Evolutionary conservation across 768 basidiomycete species (phyloP).

Genomic region (Asterophora parasitica): DNA sequence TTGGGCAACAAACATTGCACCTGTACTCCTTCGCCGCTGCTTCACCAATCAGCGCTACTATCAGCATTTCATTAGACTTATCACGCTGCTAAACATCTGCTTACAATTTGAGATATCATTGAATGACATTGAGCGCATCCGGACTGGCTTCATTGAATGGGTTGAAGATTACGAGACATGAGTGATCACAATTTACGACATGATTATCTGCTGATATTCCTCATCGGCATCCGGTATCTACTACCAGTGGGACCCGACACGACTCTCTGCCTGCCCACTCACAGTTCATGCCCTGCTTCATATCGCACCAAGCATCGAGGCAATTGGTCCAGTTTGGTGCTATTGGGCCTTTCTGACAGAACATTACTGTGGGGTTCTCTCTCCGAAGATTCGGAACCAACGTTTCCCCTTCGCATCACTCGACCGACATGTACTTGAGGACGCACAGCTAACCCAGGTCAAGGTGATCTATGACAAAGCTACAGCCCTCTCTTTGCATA

Average conservation of each 20-base stretch:
- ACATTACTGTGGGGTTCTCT: constrained; percentile 27
- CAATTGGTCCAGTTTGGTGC: constrained; percentile 31
- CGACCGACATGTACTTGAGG: constrained; percentile 9
- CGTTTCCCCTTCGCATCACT: constrained; percentile 17
- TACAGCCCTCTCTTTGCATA: not conserved
- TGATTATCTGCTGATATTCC: too few relatives aligned
- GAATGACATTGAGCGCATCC: constrained; percentile 12
- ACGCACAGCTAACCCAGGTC: constrained; percentile 17
- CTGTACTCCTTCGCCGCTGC: constrained; percentile 12
- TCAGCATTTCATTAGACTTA: constrained; percentile 31
- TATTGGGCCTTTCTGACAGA: constrained; percentile 39
- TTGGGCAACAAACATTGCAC: constrained; percentile 22
- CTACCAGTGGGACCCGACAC: constrained; percentile 21
- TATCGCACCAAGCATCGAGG: constrained; percentile 25
- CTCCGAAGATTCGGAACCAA: constrained; percentile 22
- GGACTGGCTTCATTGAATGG: constrained; percentile 24
- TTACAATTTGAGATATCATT: constrained; percentile 25
- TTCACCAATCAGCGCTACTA: constrained; percentile 28
- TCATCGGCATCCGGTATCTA: constrained; percentile 18
- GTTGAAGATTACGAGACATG: constrained; percentile 23
- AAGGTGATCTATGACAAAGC: constrained; percentile 11
- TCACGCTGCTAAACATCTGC: constrained; percentile 27
- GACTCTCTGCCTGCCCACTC: constrained; percentile 24
- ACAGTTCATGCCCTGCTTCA: constrained; percentile 32
- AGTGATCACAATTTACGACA: too few relatives aligned